These are phyloP conservation scores for Taiozyma sp. DNA, from an alignment of 1,139 yeast species.

Conservation along the genomic window DNA sequence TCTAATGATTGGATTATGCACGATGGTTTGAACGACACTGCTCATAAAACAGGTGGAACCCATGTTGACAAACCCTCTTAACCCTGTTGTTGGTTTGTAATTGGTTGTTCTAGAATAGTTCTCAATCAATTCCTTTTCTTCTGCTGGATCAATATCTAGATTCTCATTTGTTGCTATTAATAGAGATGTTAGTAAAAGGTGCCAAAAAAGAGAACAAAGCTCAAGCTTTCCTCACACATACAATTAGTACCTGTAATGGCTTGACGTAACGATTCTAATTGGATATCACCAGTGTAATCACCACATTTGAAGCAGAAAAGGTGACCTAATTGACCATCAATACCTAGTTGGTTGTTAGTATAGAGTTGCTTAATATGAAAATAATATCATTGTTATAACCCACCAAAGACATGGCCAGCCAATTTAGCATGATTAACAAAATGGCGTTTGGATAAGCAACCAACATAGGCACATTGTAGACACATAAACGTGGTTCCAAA, in stretches of 20 bases:
- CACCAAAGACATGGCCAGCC: slow-evolving; percentile 70
- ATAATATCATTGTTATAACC: slow-evolving; percentile 20
- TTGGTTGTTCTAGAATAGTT: slow-evolving; percentile 45
- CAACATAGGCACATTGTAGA: slow-evolving; percentile 79
- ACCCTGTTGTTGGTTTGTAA: slow-evolving; percentile 62
- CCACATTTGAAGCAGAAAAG: slow-evolving; percentile 77
- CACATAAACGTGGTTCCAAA: slow-evolving; percentile 50
- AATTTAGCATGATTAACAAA: slow-evolving; percentile 56
- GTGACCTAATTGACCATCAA: slow-evolving; percentile 53
- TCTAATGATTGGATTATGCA: slow-evolving; percentile 85
- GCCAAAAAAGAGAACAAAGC: too few relatives aligned
- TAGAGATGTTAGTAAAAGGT: slow-evolving; percentile 3
- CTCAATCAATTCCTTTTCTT: slow-evolving; percentile 21
- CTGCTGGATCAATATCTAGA: slow-evolving; percentile 5
- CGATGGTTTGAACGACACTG: slow-evolving; percentile 75
- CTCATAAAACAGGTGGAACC: slow-evolving; percentile 98
- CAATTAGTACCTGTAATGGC: slow-evolving; percentile 12
- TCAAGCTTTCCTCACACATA: neutral
- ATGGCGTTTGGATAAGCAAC: slow-evolving; percentile 61
- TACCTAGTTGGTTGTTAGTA: slow-evolving; percentile 21
- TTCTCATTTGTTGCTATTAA: slow-evolving; percentile 1
- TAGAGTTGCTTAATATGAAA: too few relatives aligned
- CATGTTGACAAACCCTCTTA: slow-evolving; percentile 85
- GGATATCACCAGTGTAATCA: slow-evolving; percentile 60
- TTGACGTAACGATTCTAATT: slow-evolving; percentile 47